Evolutionary conservation across 768 basidiomycete species (phyloP).

Genomic region (Suillus subaureus): DNA sequence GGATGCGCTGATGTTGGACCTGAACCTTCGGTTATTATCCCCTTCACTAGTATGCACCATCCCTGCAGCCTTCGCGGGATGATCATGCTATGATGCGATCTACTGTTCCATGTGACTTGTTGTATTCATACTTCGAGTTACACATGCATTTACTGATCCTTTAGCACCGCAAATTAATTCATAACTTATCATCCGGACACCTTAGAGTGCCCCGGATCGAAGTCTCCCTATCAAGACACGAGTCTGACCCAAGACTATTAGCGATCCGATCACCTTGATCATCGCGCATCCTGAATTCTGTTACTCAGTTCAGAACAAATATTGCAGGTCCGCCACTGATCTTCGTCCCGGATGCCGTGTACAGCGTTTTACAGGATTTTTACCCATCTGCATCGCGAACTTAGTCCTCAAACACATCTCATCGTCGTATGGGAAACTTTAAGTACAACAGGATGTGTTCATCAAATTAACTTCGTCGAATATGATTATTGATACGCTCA

Average conservation of each 20-base stretch:
- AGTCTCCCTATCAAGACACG: background rate
- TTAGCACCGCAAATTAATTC: background rate
- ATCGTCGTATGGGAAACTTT: background rate
- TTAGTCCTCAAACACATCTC: background rate
- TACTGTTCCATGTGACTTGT: background rate
- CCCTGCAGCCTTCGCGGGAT: background rate
- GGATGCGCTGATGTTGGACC: background rate
- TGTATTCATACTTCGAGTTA: too few relatives aligned
- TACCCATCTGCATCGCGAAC: too few relatives aligned
- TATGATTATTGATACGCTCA: background rate
- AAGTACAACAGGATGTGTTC: background rate
- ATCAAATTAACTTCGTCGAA: background rate
- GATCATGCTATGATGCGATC: slow-evolving; percentile 1
- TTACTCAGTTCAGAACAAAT: background rate
- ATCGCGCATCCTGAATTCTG: background rate
- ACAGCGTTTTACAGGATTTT: background rate
- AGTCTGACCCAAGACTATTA: background rate
- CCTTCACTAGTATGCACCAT: background rate
- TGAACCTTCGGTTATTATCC: background rate
- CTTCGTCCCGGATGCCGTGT: background rate
- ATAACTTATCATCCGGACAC: background rate
- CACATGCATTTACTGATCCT: background rate
- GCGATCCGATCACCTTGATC: background rate
- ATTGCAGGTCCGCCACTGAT: background rate
- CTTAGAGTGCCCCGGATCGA: background rate